phyloP scores from a whole-genome alignment of 257 asterid species.

The Solanum pinnatisectum region DNA sequence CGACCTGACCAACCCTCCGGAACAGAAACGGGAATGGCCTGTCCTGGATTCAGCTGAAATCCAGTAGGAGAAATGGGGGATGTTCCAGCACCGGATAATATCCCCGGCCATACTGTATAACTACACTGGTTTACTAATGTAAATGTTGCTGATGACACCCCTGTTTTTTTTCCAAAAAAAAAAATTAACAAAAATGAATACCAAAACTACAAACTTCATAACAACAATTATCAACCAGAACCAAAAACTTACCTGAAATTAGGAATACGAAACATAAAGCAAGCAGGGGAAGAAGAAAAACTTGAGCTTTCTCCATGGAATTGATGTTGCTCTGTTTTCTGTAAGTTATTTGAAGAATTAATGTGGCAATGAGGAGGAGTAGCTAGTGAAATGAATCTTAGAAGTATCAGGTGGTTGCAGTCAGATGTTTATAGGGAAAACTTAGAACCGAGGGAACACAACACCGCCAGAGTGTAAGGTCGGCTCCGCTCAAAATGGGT shows the following conservation, averaged over 20 bases:
- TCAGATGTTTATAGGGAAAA: not conserved
- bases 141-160: slow-evolving; percentile 39
- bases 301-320: slow-evolving; percentile 6
- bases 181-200: not conserved
- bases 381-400: not conserved
- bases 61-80: slow-evolving; percentile 52
- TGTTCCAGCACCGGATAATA: slow-evolving; percentile 51
- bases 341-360: not conserved
- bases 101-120: slow-evolving; percentile 70
- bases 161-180: slow-evolving; percentile 1
- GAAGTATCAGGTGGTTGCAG: no score
- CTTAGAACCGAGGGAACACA: not conserved
- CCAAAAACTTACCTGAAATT: slow-evolving; percentile 11
- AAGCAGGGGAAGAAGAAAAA: not conserved
- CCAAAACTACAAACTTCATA: not conserved
- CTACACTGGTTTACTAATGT: slow-evolving; percentile 54
- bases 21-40: slow-evolving; percentile 22
- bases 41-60: slow-evolving; percentile 32
- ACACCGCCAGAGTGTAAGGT: slow-evolving; percentile 19
- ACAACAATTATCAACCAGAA: not conserved
- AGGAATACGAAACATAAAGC: not conserved
- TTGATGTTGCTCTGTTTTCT: not conserved
- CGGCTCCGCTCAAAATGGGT: not conserved
- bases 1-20: slow-evolving; percentile 72
- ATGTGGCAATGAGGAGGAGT: not conserved